These are phyloP conservation scores for Cucumis melo DNA, from an alignment of 306 rosid species.

Conservation along the genomic window DNA sequence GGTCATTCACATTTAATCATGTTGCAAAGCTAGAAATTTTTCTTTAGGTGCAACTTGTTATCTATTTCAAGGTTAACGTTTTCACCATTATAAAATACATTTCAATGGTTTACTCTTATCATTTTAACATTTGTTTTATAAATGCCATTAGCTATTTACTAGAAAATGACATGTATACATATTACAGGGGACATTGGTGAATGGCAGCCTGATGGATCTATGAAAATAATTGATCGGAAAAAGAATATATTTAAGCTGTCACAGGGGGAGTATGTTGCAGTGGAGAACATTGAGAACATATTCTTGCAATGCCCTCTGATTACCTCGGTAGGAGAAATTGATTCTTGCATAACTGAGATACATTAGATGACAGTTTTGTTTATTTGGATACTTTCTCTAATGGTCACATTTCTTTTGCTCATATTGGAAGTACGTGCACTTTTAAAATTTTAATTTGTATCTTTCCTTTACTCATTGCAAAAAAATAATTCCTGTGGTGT, in stretches of 20 bases:
- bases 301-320: slow-evolving; percentile 65
- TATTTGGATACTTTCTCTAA: background rate
- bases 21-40: background rate
- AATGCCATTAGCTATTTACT: background rate
- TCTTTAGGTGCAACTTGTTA: background rate
- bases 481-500: background rate
- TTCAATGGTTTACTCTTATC: background rate
- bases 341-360: background rate
- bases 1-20: background rate
- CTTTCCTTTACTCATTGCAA: background rate
- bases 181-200: slow-evolving; percentile 92
- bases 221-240: slow-evolving; percentile 85
- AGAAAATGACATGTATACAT: slow-evolving; percentile 8
- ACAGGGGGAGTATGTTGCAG: slow-evolving; percentile 91
- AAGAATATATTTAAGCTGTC: slow-evolving; percentile 86
- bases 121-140: background rate
- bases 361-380: background rate
- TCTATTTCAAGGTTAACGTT: background rate
- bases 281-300: slow-evolving; percentile 71
- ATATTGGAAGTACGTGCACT: background rate
- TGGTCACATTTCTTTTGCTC: background rate
- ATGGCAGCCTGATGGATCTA: slow-evolving; percentile 75
- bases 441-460: background rate
- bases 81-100: background rate
- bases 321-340: slow-evolving; percentile 38